These are phyloP conservation scores for Coemansia biformis DNA, from an alignment of 192 early-diverging fungal genomes.

Conservation along the genomic window DNA sequence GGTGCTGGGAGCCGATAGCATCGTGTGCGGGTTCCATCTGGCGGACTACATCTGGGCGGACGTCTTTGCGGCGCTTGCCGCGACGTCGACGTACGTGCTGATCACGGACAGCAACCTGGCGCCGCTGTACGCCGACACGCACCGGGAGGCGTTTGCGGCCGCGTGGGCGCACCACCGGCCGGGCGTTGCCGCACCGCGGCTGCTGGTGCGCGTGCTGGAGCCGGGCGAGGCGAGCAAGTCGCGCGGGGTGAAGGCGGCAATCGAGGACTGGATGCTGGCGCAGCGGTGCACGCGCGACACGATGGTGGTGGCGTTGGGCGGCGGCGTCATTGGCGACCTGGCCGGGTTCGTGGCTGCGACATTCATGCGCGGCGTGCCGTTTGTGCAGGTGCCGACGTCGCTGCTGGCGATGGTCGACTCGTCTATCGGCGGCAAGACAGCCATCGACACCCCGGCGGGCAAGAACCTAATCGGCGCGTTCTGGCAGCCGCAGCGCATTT, in stretches of 20 bases:
- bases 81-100: conserved; percentile 77
- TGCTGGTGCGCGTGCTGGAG: conserved; percentile 73
- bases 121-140: conserved; percentile 61
- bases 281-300: conserved; percentile 88
- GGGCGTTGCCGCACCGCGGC: conserved; percentile 36
- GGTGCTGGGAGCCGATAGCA: conserved; percentile 84
- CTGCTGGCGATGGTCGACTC: conserved; percentile 97
- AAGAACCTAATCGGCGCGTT: conserved; percentile 96
- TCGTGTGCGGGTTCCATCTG: conserved; percentile 80
- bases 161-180: conserved; percentile 24
- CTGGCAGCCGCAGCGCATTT: conserved; percentile 92
- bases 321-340: conserved; percentile 95
- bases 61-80: conserved; percentile 61
- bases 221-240: conserved; percentile 90
- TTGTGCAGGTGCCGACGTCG: conserved; percentile 93
- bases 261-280: conserved; percentile 89
- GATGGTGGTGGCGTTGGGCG: conserved; percentile 88
- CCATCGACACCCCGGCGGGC: conserved; percentile 90
- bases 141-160: conserved; percentile 53
- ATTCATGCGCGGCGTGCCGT: conserved; percentile 94
- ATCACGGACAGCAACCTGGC: conserved; percentile 85
- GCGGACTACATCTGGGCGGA: conserved; percentile 69
- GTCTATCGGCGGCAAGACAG: conserved; percentile 95
- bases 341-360: conserved; percentile 96
- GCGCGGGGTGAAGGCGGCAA: conserved; percentile 72